Base-by-base conservation (phyloP, 306 rosid species). In the Alnus glutinosa region DNA sequence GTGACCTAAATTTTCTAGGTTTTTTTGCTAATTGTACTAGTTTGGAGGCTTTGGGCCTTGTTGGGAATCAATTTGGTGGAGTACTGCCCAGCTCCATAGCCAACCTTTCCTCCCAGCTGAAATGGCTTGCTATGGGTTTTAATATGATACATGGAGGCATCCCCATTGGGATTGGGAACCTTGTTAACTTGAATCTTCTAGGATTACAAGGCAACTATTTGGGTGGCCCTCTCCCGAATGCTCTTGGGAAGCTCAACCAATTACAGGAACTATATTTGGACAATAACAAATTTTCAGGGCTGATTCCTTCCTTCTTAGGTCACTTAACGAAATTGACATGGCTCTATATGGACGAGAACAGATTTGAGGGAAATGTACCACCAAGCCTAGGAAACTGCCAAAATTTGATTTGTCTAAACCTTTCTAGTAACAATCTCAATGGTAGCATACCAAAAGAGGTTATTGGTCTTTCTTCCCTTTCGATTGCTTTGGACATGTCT, bases 341-440 rank as follows among this genome's bases (percentile, higher is more conserved):
- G 9, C 72, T 85, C 57, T 77, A 39, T 51, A 37, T 81, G 55
- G 76, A 71, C 5, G 81, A 63, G 49, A 88, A 85, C 71, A 73
- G 46, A 10, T 81, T 85, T 23, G 79, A 80, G 50, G 91, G 91
- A 80, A 70, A 51, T n/a, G 83, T 83, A 69, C 89, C 87, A 23
- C 16, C 52, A 2, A 85, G 86, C 71, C 80, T 85, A 32, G 86
- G 79, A 78, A 83, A 83, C 8, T 85, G 79, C 34, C 49, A 62
- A 11, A 61, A 71, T 6, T 67, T 85, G 46, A 28, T 69, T 67
- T 16, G 4, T 28, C 39, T 81, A 5, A 76, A 86, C 80, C 84
- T 83, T 14, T 72, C 67, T 51, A 68, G 39, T 63, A 80, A 83
- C 86, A 88, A 78, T 28, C 86, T 83, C 58, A 88, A 42, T 62